Base-by-base conservation (phyloP, 2,329 filamentous ascomycete species). In the Aureobasidium sp. region DNA sequence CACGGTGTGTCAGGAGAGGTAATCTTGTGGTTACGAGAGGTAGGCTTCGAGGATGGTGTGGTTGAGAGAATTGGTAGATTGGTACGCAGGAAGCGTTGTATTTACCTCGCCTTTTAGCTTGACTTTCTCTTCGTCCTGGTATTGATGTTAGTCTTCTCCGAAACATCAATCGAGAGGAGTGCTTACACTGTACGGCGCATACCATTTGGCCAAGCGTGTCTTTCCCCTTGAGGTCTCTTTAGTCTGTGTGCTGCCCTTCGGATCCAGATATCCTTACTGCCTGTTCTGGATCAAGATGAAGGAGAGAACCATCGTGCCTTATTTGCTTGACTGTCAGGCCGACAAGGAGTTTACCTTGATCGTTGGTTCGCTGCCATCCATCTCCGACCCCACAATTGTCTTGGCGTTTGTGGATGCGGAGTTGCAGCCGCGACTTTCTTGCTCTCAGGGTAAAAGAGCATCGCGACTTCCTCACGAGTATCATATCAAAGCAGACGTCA, bases 181-280 rank as follows among this genome's bases (percentile, higher is more conserved):
- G 74, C 81, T 74, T 75, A 84, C 83, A 78, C 87, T 95, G 81
- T 97, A 99, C 65, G 94, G 93, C 68, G 89, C 90, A 81, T 99
- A 99, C 93, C 93, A 99, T 80, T 99, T 99, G 67, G 94, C 94
- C 67, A 99, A 84, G 70, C 94, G 89, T 70, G 94, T 99, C 81
- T 99, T 99, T 78, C 94, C 94, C 84, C 93, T 20, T 97, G 65
- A 12, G 23, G 17, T n/a, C 42, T 34, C 34, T 29, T 61, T 29
- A 57, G 60, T 50, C 39, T 62, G 59, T 39, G 15, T 23, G 29
- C n/a, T 29, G 27, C 10, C 9, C 4, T 6, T 7, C 13, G 17
- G 6, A 20, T 34, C 7, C 23, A 9, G 8, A 42, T 15, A 1
- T 2, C 5, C 78, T 50, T 76, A 93, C 89, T 96, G 91, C 68